phyloP scores from a whole-genome alignment of 192 early-diverging fungal species.

The Linnemannia hyalina region DNA sequence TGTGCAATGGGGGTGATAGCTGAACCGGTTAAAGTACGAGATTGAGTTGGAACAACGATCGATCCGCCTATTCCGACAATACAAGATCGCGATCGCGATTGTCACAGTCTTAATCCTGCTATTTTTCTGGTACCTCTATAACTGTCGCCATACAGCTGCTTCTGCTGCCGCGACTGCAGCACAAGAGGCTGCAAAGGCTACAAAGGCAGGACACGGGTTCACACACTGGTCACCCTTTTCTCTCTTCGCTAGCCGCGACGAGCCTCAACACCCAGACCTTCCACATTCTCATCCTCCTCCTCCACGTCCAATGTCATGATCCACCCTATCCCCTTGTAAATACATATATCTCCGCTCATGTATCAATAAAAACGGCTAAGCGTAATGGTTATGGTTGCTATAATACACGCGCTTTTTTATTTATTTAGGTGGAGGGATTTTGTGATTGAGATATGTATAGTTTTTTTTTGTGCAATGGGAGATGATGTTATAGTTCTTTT shows the following conservation, averaged over 20 bases:
- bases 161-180: background rate
- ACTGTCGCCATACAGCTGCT: background rate
- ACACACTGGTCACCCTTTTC: background rate
- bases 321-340: too few relatives aligned
- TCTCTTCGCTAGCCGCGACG: background rate
- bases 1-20: background rate
- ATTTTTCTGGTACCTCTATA: slow-evolving; percentile 17
- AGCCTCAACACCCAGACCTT: background rate
- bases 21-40: slow-evolving; percentile 49
- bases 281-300: background rate
- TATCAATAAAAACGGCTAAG: too few relatives aligned
- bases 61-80: slow-evolving; percentile 30
- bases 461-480: slow-evolving; percentile 6
- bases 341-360: too few relatives aligned
- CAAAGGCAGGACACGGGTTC: background rate
- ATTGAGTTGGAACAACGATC: slow-evolving; percentile 48
- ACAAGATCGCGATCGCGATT: slow-evolving; percentile 43
- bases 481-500: slow-evolving; percentile 3
- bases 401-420: background rate
- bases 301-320: too few relatives aligned
- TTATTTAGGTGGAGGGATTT: background rate
- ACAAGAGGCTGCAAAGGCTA: background rate
- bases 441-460: background rate
- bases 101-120: slow-evolving; percentile 1
- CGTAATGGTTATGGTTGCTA: background rate